A percentile compares a stretch with the other conserved stretches of the same genome.
Conservation (phyloP, 495 filamentous ascomycete species). For the Podospora pseudoanserina region DNA sequence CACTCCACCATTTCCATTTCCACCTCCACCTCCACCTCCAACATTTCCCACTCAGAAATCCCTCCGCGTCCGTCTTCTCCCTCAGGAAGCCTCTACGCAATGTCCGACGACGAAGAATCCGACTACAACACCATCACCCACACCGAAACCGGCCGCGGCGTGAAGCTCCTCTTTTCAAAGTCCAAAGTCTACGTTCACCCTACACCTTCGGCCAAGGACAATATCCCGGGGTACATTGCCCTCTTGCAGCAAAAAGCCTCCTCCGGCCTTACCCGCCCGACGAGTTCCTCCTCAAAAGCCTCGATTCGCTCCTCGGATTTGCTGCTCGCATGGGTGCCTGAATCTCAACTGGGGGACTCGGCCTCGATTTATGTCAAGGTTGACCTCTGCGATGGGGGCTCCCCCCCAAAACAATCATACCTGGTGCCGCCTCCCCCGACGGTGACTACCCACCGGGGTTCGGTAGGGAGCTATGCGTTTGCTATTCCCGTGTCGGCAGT, state of each 20-base stretch:
- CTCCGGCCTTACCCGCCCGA: constrained; percentile 36
- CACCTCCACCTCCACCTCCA: constrained; percentile 3
- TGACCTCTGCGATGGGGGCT: constrained; percentile 75
- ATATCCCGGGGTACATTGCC: constrained; percentile 93
- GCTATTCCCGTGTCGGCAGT: constrained; percentile 86
- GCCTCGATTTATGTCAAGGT: constrained; percentile 91
- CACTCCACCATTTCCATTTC: constrained; percentile 10
- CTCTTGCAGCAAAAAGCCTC: constrained; percentile 83
- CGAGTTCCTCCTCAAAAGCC: constrained; percentile 51
- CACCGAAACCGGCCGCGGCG: constrained; percentile 70
- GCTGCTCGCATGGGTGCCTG: constrained; percentile 89
- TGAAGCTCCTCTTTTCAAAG: constrained; percentile 94
- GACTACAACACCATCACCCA: constrained; percentile 96
- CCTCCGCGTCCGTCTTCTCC: constrained; percentile 57
- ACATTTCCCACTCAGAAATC: constrained; percentile 13
- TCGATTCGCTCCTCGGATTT: constrained; percentile 58
- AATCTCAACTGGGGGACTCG: constrained; percentile 81
- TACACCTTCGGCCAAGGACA: constrained; percentile 87
- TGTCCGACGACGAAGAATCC: constrained; percentile 93
- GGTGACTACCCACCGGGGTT: constrained; percentile 63
- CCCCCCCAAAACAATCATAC: constrained; percentile 79
- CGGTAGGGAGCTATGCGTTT: constrained; percentile 84
- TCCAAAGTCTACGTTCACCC: constrained; percentile 99
- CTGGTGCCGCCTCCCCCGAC: constrained; percentile 90
- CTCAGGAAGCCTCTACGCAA: constrained; percentile 87